These are phyloP conservation scores for Solanum pennellii DNA, from an alignment of 257 asterid species.

Conservation along the genomic window DNA sequence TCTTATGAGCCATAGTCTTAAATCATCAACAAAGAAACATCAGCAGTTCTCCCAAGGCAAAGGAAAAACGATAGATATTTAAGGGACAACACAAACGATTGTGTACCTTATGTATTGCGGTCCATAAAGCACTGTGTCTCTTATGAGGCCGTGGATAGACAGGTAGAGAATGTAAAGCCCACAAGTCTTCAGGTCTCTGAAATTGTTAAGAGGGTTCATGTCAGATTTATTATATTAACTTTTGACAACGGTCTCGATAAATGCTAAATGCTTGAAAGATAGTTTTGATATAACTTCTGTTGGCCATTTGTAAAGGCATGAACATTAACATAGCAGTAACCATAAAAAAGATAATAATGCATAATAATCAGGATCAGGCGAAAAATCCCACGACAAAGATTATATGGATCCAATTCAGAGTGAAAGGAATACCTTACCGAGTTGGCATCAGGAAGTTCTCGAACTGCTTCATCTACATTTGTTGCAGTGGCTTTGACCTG, in stretches of 20 bases:
- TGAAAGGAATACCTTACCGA: slow-evolving; percentile 87
- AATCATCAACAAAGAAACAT: not conserved
- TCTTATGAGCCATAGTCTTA: not conserved
- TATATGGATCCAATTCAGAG: slow-evolving; percentile 13
- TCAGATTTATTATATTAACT: slow-evolving; percentile 16
- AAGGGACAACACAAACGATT: not conserved
- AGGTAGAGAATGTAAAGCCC: slow-evolving; percentile 82
- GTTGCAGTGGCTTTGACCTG: slow-evolving; percentile 99
- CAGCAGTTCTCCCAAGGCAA: not conserved
- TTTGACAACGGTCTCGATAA: slow-evolving; percentile 1
- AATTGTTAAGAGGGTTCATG: slow-evolving; percentile 13
- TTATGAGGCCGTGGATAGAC: slow-evolving; percentile 83
- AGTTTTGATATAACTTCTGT: not conserved
- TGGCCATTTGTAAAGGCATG: not conserved
- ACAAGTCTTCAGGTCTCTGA: slow-evolving; percentile 92
- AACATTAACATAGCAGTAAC: not conserved
- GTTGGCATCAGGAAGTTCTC: slow-evolving; percentile 99
- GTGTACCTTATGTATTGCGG: slow-evolving; percentile 70
- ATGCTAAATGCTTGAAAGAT: not conserved
- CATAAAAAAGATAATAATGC: not conserved
- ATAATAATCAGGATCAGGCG: not conserved
- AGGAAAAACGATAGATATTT: not conserved
- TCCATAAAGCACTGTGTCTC: slow-evolving; percentile 55
- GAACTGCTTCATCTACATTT: slow-evolving; percentile 89
- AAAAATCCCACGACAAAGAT: not conserved